A percentile compares a stretch with the other conserved stretches of the same genome.
Evolutionary conservation across 176 grass and related monocot genomes (phyloP).

Genomic region (Chloris gayana): DNA sequence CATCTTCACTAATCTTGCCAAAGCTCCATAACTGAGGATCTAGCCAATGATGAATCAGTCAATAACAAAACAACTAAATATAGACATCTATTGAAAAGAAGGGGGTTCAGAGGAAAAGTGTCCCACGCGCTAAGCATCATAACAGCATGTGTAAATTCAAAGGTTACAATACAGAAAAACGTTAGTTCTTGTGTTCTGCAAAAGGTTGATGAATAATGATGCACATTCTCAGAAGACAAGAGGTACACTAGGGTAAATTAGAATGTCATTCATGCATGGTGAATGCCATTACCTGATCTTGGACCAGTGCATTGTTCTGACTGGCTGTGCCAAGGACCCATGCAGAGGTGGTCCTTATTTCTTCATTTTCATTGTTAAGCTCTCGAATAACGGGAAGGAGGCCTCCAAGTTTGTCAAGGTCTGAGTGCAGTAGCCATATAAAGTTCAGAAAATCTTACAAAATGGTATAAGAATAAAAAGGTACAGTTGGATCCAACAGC

Average conservation of each 20-base stretch:
- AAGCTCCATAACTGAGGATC: constrained; percentile 80
- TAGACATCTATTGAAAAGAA: background rate
- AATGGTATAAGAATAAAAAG: constrained; percentile 1
- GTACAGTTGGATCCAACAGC: background rate
- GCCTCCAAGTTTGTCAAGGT: constrained; percentile 86
- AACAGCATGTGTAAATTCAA: background rate
- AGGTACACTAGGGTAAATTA: background rate
- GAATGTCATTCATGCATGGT: background rate
- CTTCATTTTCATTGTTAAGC: constrained; percentile 64
- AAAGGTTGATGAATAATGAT: too few relatives aligned
- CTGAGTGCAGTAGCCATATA: constrained; percentile 42
- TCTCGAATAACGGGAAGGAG: constrained; percentile 75
- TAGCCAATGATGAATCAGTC: constrained; percentile 39
- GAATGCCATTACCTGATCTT: constrained; percentile 71
- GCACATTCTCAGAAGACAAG: background rate
- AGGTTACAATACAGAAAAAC: background rate
- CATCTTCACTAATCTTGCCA: constrained; percentile 85
- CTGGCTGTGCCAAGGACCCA: constrained; percentile 89
- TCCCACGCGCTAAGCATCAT: background rate
- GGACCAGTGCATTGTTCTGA: constrained; percentile 85
- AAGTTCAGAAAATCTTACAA: constrained; percentile 20
- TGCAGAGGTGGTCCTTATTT: constrained; percentile 64
- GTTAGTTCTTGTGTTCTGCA: background rate
- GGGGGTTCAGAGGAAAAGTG: background rate
- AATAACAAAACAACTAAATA: background rate